Evolutionary conservation across 129 eudicot species (phyloP), one percentile per base, ranked within the genome.

Genomic region (Solidago caesia): DNA sequence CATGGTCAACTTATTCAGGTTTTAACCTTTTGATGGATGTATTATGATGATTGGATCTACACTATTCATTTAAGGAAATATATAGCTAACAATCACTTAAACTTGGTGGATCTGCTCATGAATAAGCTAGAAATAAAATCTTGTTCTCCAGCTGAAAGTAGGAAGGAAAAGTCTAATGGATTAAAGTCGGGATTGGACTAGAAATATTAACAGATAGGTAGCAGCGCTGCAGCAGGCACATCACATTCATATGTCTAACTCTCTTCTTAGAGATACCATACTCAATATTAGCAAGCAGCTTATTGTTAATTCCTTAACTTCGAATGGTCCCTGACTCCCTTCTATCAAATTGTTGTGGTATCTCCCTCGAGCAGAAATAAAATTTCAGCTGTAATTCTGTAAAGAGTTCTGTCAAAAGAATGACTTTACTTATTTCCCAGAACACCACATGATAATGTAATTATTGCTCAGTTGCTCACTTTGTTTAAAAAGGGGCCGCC

Each of bases 21-120:
- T 25, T 61, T 26, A 27, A 60, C 66, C 39, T 61, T 8, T 7
- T 7, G 29, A 15, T 58, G 63, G 27, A 58, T 58, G 63, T 61
- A 9, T 61, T 11, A 61, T 61, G 66, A 61, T 61, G 42, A 13
- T 13, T 52, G 66, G 66, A 61, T 61, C 66, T 3, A 61, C 10
- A 27, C n/a, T 61, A 27, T 61, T 26, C 43, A 27, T 25, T 6
- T 3, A 25, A 61, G 42, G 44, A 12, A 27, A 61, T 21, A 61
- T 9, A 61, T 61, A 29, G 27, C 44, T 61, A 5, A 12, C 66
- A 61, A 26, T 26, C 44, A 61, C 66, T 5, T 61, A 27, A 61
- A 61, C 5, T 21, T 29, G 66, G 44, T 61, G 66, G 41, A 27
- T 33, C 42, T 26, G 43, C 14, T 61, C n/a, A 33, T 5, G 27